Conservation (phyloP, 495 filamentous ascomycete genomes). For the Annulohypoxylon nitens region DNA sequence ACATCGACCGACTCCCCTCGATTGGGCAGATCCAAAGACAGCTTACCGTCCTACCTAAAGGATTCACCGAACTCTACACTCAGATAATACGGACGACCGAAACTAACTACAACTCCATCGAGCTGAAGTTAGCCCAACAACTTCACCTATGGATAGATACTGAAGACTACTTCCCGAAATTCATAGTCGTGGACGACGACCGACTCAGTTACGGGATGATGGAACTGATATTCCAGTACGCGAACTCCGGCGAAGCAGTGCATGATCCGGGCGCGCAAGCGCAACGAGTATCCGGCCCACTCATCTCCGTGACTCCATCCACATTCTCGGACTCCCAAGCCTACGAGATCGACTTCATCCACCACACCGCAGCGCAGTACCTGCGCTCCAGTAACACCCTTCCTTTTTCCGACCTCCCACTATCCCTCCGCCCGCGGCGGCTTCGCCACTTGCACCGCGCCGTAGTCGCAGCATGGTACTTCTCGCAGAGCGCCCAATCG, state of each 20-base stretch:
- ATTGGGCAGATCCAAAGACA: constrained; percentile 42
- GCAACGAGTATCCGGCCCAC: constrained; percentile 29
- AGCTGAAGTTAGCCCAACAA: constrained; percentile 46
- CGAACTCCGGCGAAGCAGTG: constrained; percentile 42
- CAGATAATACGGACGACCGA: constrained; percentile 46
- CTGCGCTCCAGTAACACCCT: constrained; percentile 31
- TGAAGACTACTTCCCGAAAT: constrained; percentile 38
- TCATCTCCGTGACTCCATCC: constrained; percentile 14
- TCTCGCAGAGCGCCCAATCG: constrained; percentile 24
- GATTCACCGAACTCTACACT: constrained; percentile 48
- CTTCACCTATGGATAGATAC: constrained; percentile 49
- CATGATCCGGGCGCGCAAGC: constrained; percentile 40
- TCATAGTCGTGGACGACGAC: constrained; percentile 14
- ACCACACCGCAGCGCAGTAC: constrained; percentile 49
- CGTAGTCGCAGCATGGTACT: constrained; percentile 39
- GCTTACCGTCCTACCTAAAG: constrained; percentile 39
- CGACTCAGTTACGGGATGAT: constrained; percentile 37
- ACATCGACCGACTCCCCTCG: constrained; percentile 47
- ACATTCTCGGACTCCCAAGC: constrained; percentile 6
- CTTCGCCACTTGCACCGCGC: constrained; percentile 36
- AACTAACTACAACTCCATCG: constrained; percentile 36
- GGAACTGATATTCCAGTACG: constrained; percentile 42
- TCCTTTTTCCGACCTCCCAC: constrained; percentile 25
- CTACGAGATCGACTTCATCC: constrained; percentile 43
- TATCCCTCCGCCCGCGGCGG: constrained; percentile 28